phyloP scores from a whole-genome alignment of 164 flowering plant genomes.

The Chimonanthus praecox region DNA sequence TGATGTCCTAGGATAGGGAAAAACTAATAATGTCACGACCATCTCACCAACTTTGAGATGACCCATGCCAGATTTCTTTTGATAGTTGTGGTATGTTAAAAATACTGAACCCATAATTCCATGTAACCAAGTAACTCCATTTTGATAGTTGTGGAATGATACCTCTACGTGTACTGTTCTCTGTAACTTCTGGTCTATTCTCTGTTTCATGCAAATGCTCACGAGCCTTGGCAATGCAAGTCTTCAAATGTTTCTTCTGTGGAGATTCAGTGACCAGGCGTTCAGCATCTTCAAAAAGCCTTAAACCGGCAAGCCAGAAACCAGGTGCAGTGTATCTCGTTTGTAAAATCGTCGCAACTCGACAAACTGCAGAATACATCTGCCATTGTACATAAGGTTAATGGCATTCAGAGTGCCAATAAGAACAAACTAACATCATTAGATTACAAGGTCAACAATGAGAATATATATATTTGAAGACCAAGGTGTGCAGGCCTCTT shows the following conservation, averaged over 20 bases:
- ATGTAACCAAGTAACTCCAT: too few relatives aligned
- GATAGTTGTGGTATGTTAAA: too few relatives aligned
- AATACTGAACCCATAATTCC: too few relatives aligned
- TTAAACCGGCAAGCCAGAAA: conserved; percentile 64
- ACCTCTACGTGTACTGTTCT: conserved; percentile 33
- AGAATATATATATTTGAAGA: too few relatives aligned
- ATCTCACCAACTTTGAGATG: too few relatives aligned
- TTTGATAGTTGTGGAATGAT: neutral
- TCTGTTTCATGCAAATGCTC: conserved; percentile 49
- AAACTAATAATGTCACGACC: too few relatives aligned
- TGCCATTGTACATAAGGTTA: conserved; percentile 22
- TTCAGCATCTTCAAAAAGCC: conserved; percentile 59
- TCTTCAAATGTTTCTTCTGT: conserved; percentile 54
- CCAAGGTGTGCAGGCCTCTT: too few relatives aligned
- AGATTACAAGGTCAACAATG: neutral
- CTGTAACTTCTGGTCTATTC: conserved; percentile 27
- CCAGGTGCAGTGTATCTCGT: conserved; percentile 72
- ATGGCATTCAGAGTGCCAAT: neutral
- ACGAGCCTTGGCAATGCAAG: conserved; percentile 54
- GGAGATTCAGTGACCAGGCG: conserved; percentile 35
- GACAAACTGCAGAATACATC: conserved; percentile 70
- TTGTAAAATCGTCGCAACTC: conserved; percentile 69
- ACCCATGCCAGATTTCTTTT: too few relatives aligned
- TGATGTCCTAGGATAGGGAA: too few relatives aligned
- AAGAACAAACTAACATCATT: neutral